Base-by-base conservation (phyloP, 352 stramenopile genomes). In the Pythium dissimile region DNA sequence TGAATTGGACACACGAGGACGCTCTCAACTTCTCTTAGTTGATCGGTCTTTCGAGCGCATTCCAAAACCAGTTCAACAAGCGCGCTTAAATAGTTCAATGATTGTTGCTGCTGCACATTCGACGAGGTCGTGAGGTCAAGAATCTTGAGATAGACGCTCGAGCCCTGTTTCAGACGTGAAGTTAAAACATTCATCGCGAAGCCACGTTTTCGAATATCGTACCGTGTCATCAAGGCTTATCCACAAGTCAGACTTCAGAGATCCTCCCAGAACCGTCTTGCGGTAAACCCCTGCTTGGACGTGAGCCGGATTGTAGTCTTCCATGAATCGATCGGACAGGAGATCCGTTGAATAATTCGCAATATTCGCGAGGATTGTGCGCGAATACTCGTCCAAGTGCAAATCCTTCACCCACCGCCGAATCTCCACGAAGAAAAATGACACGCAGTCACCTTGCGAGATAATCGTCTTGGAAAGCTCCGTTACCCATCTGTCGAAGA, bases 1-100 rank as follows among this genome's bases (percentile, higher is more conserved):
- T 81, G 71, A 35, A 87, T 69, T 1, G 77, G 77, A 31, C 77
- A 87, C 13, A 85, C 62, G 16, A 87, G 47, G 0, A 87, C 60
- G 20, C 67, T 73, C 24, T 82, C 71, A n/a, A 84, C 78, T 15
- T 68, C 62, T 13, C 49, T 21, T 2, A 82, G 46, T 34, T 62
- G 41, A 3, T 57, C 61, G 12, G 49, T 68, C 28, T 63, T 69
- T 11, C 70, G 62, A 18, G 60, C 75, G 41, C 71, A 86, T n/a
- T 62, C 59, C 5, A 87, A 46, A 13, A 87, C 47, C 12, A 84
- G 50, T 1, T 62, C 43, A 1, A 82, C 58, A 5, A 87, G 45
- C 7, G 68, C 56, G 16, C 54, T 70, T 15, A 87, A 43, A 35
- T 74, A 84, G 51, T 77, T 27, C 15, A 84, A 69, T 26, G 72